Base-by-base conservation (phyloP, 202 grass and related monocot species). In the Elaeis oleifera region DNA sequence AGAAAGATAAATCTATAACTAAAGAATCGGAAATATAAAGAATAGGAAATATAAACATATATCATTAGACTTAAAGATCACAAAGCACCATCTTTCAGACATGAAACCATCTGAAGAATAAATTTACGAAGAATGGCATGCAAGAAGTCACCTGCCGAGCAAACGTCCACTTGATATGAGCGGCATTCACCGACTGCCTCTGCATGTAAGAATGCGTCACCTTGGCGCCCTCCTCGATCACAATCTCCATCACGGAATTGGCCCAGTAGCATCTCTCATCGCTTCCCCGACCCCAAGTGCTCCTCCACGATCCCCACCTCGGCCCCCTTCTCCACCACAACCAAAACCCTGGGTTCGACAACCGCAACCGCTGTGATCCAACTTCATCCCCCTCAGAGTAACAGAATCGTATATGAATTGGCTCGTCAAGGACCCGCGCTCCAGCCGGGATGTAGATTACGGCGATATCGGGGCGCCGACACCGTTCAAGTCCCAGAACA, bases 131-230 rank as follows among this genome's bases (percentile, higher is more conserved):
- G 7, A 44, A 44, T 44, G 36, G 36, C 36, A 44, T 13, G 11
- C 36, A 3, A 13, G 8, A 13, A 44, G 36, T 3, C 9, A 44
- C 92, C 92, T 97, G 88, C 58, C 56, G 61, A 28, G 77, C 71
- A 52, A 85, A 51, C 1, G 92, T 97, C 92, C 92, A 97, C 67
- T 97, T 97, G 25, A 86, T 91, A 83, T 91, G 92, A 1, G 84
- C 92, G 0, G 92, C 84, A 16, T 63, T 70, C 21, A 57, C 54
- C 6, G 92, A 83, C 62, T 97, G 92, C 9, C 58, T 79, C 69
- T 97, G 92, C 49, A 91, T 6, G 31, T 97, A 97, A 11, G 92
- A 91, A 69, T 97, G 92, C 9, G 81, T 75, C 54, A 91, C 88
- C 56, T 77, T 97, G 2, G 78, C 88, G 17, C 72, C 65, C 67